Evolutionary conservation across 2,329 filamentous ascomycete genomes (phyloP), one percentile per base, ranked within the genome.

Genomic region (Septoria petroselini): DNA sequence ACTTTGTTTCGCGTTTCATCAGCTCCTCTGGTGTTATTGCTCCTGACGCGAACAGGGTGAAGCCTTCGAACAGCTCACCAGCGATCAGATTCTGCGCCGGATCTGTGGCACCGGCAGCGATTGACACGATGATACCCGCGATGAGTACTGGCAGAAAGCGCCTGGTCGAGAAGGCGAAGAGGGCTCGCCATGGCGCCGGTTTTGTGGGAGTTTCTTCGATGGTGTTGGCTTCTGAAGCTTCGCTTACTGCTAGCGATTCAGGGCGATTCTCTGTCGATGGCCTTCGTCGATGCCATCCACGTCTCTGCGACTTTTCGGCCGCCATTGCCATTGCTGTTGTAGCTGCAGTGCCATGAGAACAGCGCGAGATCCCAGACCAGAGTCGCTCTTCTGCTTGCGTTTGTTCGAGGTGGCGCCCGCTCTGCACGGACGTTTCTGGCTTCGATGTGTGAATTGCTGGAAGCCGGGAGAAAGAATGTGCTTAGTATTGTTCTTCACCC

Each of bases 121-220:
- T 64, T 0, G 86, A 79, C 1, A 80, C 71, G 3, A 77, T 8
- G 0, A 85, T 41, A 1, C 82, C 86, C 1, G 74, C 61, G 8
- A 73, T 39, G 1, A 91, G 66, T 3, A 79, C 64, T 1, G 72
- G 69, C 0, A 77, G 55, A 62, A 95, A 84, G 12, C 72, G 70
- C 57, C 68, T 74, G n/a, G 75, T 80, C 0, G 84, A 86, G 66
- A 94, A 95, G 34, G 73, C 72, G 66, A 95, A 91, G 3, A 96
- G 75, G 1, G 74, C 72, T 37, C 69, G 73, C 77, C 77, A 82
- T 47, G 53, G 61, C 37, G 57, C 63, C 8, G 43, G 52, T 27
- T 53, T 58, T 31, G 41, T 49, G 7, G 35, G 50, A 43, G 54
- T 46, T 41, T 45, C 23, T 37, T 53, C 41, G 55, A 58, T 41